Percentiles rank a stretch among this genome's conserved stretches.
These are phyloP conservation scores for Tetraselmis striata DNA, from an alignment of 139 green algal species.

Conservation along the genomic window DNA sequence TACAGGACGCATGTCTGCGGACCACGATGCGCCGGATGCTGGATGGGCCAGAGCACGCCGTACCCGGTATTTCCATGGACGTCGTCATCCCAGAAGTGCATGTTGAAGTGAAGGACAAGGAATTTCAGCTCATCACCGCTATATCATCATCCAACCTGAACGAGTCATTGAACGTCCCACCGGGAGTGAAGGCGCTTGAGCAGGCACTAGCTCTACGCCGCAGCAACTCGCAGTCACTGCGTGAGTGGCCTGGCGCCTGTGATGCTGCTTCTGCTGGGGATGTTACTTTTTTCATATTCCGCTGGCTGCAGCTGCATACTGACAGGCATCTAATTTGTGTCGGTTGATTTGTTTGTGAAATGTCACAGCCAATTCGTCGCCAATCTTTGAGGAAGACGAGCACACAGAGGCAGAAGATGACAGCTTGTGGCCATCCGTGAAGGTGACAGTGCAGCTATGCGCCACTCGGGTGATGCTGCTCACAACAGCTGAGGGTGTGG, in stretches of 20 bases:
- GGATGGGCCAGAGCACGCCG: neutral
- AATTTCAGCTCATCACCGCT: slow-evolving; percentile 66
- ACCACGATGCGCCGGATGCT: neutral
- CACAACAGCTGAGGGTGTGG: neutral
- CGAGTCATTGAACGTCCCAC: slow-evolving; percentile 23
- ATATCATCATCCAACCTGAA: slow-evolving; percentile 60
- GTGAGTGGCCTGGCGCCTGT: too few relatives aligned
- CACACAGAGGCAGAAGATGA: neutral
- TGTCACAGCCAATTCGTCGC: neutral
- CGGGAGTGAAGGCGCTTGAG: slow-evolving; percentile 6
- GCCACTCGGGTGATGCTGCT: neutral
- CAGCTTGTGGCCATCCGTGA: neutral
- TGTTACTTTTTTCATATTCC: too few relatives aligned
- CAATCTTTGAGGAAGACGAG: neutral
- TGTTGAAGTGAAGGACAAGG: slow-evolving; percentile 30
- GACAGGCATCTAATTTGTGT: too few relatives aligned
- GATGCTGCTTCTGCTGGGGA: too few relatives aligned
- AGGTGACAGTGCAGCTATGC: neutral
- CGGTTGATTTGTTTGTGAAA: too few relatives aligned
- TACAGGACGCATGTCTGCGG: neutral
- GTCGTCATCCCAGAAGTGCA: neutral
- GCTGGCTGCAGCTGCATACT: too few relatives aligned
- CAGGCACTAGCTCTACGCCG: neutral
- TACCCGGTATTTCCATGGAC: neutral
- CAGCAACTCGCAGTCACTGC: neutral